Conservation (phyloP, 2,329 filamentous ascomycete genomes). For the Aureobasidium sp. region DNA sequence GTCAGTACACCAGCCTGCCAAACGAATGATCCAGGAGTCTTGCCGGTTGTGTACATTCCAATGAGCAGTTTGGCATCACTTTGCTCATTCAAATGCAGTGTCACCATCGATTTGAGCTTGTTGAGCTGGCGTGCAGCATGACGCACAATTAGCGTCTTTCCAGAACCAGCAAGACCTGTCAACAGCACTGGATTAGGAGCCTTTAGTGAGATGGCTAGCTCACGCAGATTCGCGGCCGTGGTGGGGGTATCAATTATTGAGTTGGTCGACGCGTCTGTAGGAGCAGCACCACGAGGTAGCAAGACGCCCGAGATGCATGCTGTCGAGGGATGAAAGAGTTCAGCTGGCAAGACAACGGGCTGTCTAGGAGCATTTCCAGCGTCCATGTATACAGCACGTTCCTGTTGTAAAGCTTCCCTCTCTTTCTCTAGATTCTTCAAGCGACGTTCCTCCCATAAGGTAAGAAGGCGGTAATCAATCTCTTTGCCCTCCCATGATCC, state of each 20-base stretch:
- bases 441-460: constrained; percentile 56
- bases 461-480: constrained; percentile 72
- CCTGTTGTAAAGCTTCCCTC: constrained; percentile 2
- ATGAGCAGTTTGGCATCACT: constrained; percentile 95
- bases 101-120: constrained; percentile 77
- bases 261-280: constrained; percentile 23
- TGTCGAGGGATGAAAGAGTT: constrained; percentile 35
- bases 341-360: constrained; percentile 12
- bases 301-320: constrained; percentile 60
- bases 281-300: constrained; percentile 52
- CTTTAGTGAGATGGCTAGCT: constrained; percentile 61
- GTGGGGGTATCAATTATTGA: constrained; percentile 64
- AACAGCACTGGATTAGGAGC: constrained; percentile 67
- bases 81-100: constrained; percentile 93
- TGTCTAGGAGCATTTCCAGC: constrained; percentile 1
- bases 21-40: constrained; percentile 78
- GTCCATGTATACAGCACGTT: background rate
- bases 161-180: constrained; percentile 74
- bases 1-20: constrained; percentile 93
- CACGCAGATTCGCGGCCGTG: constrained; percentile 63
- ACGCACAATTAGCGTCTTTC: constrained; percentile 81
- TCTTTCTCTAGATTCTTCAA: constrained; percentile 30
- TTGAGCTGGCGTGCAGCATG: constrained; percentile 75
- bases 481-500: constrained; percentile 67
- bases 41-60: constrained; percentile 85